Percentiles rank a stretch among this genome's conserved stretches.
These are phyloP conservation scores for Penicillium hordei DNA, from an alignment of 2,329 filamentous ascomycete genomes.

Conservation along the genomic window DNA sequence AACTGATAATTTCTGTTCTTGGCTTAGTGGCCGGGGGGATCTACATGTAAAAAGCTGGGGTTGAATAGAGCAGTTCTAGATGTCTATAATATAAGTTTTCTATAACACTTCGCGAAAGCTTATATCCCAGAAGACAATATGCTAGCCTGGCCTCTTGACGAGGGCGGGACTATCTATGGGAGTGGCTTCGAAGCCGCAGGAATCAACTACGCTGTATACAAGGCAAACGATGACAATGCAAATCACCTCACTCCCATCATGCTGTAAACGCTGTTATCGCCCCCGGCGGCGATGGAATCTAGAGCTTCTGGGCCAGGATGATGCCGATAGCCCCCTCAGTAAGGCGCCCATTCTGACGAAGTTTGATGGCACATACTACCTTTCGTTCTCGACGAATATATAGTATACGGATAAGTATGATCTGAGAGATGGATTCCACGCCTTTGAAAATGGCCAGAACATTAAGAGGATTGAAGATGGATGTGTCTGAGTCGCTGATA, in stretches of 20 bases:
- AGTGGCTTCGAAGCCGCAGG: constrained; percentile 57
- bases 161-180: constrained; percentile 61
- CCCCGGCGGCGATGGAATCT: too few species aligned
- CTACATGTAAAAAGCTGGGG: neutral
- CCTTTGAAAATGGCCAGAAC: constrained; percentile 24
- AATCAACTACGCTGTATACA: constrained; percentile 13
- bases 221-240: too few species aligned
- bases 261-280: too few species aligned
- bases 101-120: constrained; percentile 48
- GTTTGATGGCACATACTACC: constrained; percentile 50
- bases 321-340: too few species aligned
- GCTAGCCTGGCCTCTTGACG: constrained; percentile 51
- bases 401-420: constrained; percentile 48
- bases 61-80: neutral
- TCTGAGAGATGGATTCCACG: constrained; percentile 49
- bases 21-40: constrained; percentile 6
- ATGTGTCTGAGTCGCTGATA: constrained; percentile 20
- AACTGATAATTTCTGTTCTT: neutral
- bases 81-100: constrained; percentile 23
- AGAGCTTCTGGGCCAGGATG: too few species aligned
- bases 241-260: too few species aligned
- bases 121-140: constrained; percentile 48
- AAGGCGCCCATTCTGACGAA: constrained; percentile 36
- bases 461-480: constrained; percentile 20
- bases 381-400: constrained; percentile 54